Evolutionary conservation across 129 eudicot species (phyloP).

Genomic region (Centella asiatica): DNA sequence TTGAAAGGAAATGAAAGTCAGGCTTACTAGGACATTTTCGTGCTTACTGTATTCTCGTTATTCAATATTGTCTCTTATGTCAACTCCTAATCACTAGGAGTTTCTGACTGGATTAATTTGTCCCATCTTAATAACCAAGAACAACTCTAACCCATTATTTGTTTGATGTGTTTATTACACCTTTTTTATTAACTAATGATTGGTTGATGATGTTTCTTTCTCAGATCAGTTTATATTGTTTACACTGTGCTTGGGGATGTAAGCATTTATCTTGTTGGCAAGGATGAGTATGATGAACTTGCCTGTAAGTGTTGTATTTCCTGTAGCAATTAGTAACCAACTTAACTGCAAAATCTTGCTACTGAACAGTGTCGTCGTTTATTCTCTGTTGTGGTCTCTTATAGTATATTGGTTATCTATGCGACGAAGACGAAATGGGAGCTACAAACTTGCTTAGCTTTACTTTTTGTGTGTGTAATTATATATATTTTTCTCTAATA

Average conservation of each 20-base stretch:
- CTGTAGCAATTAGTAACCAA: not conserved
- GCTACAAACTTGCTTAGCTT: not conserved
- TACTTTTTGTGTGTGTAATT: not conserved
- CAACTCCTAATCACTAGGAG: not conserved
- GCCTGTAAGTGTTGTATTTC: conserved; percentile 54
- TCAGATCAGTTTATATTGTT: conserved; percentile 90
- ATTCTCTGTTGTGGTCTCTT: not conserved
- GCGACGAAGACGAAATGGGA: not conserved
- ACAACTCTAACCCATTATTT: not conserved
- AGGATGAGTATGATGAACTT: conserved; percentile 98
- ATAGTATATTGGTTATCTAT: not conserved
- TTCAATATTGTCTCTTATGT: not conserved
- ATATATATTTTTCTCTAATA: conserved; percentile 1
- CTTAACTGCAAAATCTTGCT: not conserved
- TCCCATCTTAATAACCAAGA: not conserved
- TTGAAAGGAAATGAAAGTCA: not conserved
- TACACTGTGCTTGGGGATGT: conserved; percentile 97
- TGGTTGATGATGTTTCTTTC: conserved; percentile 11
- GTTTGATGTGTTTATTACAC: not conserved
- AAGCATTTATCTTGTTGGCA: conserved; percentile 87
- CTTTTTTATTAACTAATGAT: not conserved
- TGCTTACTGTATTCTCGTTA: no score
- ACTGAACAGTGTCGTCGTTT: not conserved
- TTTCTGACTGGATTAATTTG: not conserved
- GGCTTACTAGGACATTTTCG: no score